Evolutionary conservation across 1,139 yeast genomes (phyloP), one percentile per base, ranked within the genome.

Genomic region (Hemisphaericaspora xylofermentans): DNA sequence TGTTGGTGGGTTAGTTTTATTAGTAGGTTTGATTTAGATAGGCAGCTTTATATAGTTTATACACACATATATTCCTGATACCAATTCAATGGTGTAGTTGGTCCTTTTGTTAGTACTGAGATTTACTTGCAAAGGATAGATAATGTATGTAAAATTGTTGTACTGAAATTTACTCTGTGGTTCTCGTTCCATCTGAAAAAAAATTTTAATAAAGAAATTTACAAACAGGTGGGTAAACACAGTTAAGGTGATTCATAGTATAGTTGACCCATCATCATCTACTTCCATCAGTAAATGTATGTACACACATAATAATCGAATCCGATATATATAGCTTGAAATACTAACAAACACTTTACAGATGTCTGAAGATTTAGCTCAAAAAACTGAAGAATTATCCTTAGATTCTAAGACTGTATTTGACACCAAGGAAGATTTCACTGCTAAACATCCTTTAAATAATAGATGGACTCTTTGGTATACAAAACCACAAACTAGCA

Each of bases 391-490:
- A 57, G 78, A 73, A 39, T 68, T 78, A 60, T 63, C 78, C 30
- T 67, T 78, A 53, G 80, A 76, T 36, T 58, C 61, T 54, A 63
- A 63, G 56, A 84, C 93, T 41, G 86, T 83, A 43, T 78, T 86
- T 57, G 78, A 81, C 56, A 74, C 76, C 54, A 75, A 80, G 54
- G 84, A 80, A 53, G 87, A 84, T 60, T 84, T 87, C 64, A 77
- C 76, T 47, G 86, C 84, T 50, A 84, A 89, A 66, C 98, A 93
- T 66, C 97, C 98, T 42, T 80, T 93, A 59, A 87, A 88, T 68
- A 81, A 84, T 60, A 81, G 82, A 66, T 93, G 98, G 98, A 89
- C 98, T 36, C 78, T 93, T 60, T 93, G 98, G 98, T 93, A 89
- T 76, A 88, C 96, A 45, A 89, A 89, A 72, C 97, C 98, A 47